These are phyloP conservation scores for Chalciporus chontae DNA, from an alignment of 768 basidiomycete genomes.

Conservation along the genomic window DNA sequence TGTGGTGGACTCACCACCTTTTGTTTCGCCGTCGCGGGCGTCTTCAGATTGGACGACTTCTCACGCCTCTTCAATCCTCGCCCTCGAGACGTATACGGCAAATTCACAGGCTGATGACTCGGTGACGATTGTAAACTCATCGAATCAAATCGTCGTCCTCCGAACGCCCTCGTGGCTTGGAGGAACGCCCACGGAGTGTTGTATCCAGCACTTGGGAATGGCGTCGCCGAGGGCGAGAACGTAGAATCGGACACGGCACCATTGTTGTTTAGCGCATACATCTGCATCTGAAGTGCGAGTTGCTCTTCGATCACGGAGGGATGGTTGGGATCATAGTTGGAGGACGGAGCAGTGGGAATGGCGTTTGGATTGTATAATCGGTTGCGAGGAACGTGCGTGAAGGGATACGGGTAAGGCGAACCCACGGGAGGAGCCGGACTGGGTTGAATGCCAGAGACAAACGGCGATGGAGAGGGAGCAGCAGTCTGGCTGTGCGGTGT, in stretches of 20 bases:
- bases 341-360: slow-evolving; percentile 40
- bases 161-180: slow-evolving; percentile 51
- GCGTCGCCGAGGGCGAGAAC: slow-evolving; percentile 72
- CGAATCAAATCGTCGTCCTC: slow-evolving; percentile 40
- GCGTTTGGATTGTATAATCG: slow-evolving; percentile 36
- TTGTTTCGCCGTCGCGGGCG: slow-evolving; percentile 16
- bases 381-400: slow-evolving; percentile 64
- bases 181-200: slow-evolving; percentile 75
- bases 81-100: slow-evolving; percentile 50
- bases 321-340: slow-evolving; percentile 41
- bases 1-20: slow-evolving; percentile 60
- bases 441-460: slow-evolving; percentile 49
- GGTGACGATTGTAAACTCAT: slow-evolving; percentile 55
- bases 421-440: slow-evolving; percentile 59
- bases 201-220: slow-evolving; percentile 61
- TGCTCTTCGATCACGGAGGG: slow-evolving; percentile 60
- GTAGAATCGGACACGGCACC: slow-evolving; percentile 66
- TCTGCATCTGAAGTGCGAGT: slow-evolving; percentile 72
- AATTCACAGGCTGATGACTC: slow-evolving; percentile 30
- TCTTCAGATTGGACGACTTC: slow-evolving; percentile 34
- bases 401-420: slow-evolving; percentile 80
- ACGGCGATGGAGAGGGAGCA: slow-evolving; percentile 69
- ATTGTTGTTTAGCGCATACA: slow-evolving; percentile 70
- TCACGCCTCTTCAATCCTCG: slow-evolving; percentile 45
- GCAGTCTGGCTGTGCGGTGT: slow-evolving; percentile 75